Evolutionary conservation across 495 filamentous ascomycete genomes (phyloP), one percentile per base, ranked within the genome.

Genomic region (Penicillium goetzii): DNA sequence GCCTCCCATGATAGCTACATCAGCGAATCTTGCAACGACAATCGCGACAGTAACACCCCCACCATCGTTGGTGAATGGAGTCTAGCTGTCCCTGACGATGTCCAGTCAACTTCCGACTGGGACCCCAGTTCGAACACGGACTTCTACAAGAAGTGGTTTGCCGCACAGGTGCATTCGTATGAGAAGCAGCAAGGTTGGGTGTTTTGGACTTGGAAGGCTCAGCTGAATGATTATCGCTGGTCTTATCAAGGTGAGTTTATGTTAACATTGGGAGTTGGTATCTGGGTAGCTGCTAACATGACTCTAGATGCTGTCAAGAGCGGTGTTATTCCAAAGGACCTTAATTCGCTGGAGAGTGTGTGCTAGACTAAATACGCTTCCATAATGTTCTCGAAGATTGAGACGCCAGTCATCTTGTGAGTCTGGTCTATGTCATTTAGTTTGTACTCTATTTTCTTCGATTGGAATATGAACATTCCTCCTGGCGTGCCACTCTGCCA

Each of bases 171-270:
- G 5, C 73, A 74, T 23, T 74, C 79, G 2, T 89, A 86, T 62
- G 86, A 89, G 76, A 78, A 80, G 67, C 78, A 80, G 47, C 73
- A 74, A 12, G 87, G 87, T 0, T 89, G 87, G 86, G 65, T 87
- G 3, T 89, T 86, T 69, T 89, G 86, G 87, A 76, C 76, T 12
- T 88, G 87, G 87, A 89, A 87, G 76, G 71, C 74, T 12, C 72
- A 84, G 58, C 70, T 83, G 54, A 77, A 81, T 23, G 86, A 89
- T 70, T 87, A 79, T 70, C 73, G 86, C 28, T 88, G 86, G 85
- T 79, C 79, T 34, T 89, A 89, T 67, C 66, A 82, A 60, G 74
- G 75, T 75, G 62, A 43, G 68, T 66, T 14, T 12, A 5, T 23
- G 8, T 15, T 23, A 10, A 8, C 3, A 21, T 4, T 8, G 12